These are phyloP conservation scores for Paxillus involutus DNA, from an alignment of 768 basidiomycete genomes.

Conservation along the genomic window DNA sequence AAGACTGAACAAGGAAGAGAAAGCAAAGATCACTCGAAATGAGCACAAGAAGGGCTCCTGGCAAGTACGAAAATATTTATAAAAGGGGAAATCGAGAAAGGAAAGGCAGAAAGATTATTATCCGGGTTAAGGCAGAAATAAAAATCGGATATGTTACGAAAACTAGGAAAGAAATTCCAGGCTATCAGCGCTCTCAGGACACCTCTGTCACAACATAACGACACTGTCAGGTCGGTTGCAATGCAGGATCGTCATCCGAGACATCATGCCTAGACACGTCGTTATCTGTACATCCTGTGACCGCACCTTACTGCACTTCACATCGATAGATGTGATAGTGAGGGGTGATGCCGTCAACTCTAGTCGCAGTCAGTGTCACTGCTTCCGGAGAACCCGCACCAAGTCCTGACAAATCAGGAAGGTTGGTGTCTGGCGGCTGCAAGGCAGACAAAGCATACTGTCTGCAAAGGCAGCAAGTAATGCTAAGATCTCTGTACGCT, in stretches of 20 bases:
- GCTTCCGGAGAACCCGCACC: too few species aligned
- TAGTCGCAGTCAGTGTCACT: slow-evolving; percentile 2
- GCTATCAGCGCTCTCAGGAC: not conserved
- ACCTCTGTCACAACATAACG: slow-evolving; percentile 19
- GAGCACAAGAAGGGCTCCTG: slow-evolving; percentile 33
- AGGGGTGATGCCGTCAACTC: slow-evolving; percentile 18
- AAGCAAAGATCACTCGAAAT: slow-evolving; percentile 17
- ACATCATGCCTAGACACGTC: slow-evolving; percentile 8
- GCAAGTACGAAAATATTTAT: slow-evolving; percentile 10
- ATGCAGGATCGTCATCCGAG: slow-evolving; percentile 27
- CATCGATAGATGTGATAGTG: slow-evolving; percentile 14
- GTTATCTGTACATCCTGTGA: slow-evolving; percentile 21
- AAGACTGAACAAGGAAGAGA: slow-evolving; percentile 27
- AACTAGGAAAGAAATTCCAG: slow-evolving; percentile 10
- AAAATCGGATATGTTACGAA: slow-evolving; percentile 16
- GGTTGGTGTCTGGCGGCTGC: not conserved
- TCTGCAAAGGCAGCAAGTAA: not conserved
- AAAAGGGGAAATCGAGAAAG: slow-evolving; percentile 13
- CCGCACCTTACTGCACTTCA: slow-evolving; percentile 7
- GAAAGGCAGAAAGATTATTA: slow-evolving; percentile 3
- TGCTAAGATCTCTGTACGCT: too few species aligned
- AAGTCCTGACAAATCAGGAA: not conserved
- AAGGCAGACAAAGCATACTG: not conserved
- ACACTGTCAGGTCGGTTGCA: slow-evolving; percentile 11
- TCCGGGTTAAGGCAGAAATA: slow-evolving; percentile 2